Evolutionary conservation across 371 early-diverging fungal genomes (phyloP), one percentile per base, ranked within the genome.

Genomic region (Modicella reniformis): DNA sequence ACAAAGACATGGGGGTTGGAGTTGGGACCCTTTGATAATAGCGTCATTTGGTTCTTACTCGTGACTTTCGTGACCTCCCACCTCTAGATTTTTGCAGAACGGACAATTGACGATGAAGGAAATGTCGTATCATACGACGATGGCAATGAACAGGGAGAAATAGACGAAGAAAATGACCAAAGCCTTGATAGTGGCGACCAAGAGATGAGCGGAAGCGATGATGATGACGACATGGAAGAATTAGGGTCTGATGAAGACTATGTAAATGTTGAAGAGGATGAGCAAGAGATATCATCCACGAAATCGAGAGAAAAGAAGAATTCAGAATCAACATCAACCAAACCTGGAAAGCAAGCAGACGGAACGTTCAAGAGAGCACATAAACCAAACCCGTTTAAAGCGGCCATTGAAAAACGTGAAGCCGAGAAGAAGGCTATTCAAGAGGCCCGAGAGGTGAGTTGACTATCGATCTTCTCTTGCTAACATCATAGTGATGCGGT

Each of bases 331-430:
- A 5, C 49, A 51, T 34, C 40, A 30, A 41, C 74, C 4, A 74
- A 66, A 51, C 57, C 70, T 6, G 73, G 67, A 40, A 72, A 77
- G 41, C 72, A 77, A 56, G 72, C 67, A 0, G 77, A 77, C 17
- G 72, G 69, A 48, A 50, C 72, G 1, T 72, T 72, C 48, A 72
- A 72, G 53, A 70, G 73, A 17, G 75, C 75, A 28, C 73, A 60
- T 61, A 88, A 88, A 50, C 85, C 89, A 9, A 91, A 90, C 40
- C 90, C 91, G 1, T 90, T 85, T 70, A 86, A 89, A 62, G 82
- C 72, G 51, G 73, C 82, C 4, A 48, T 85, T 61, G 84, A 85
- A 29, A 69, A 86, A 61, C 85, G 85, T 55, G 87, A 85, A 48
- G 82, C 81, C 12, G 81, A 84, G 23, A 75, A 64, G 67, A 74